phyloP scores from a whole-genome alignment of 2,329 filamentous ascomycete genomes.

The Fusarium sp. region DNA sequence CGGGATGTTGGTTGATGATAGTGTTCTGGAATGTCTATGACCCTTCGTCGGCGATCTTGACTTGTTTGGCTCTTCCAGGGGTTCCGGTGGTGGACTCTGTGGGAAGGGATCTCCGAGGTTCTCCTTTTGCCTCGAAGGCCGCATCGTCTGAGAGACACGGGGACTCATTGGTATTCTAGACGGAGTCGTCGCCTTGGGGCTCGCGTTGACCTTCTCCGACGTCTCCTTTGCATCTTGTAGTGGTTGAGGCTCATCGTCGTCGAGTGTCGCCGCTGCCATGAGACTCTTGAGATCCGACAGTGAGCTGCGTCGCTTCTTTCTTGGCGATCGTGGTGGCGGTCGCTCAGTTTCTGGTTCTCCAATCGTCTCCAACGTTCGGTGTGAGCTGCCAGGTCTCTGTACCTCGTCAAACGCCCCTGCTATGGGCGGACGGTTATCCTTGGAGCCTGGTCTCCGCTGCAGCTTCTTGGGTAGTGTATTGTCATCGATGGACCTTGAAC shows the following conservation, averaged over 20 bases:
- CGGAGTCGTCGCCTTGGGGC: constrained; percentile 54
- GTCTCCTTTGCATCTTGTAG: constrained; percentile 66
- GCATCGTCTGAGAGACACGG: constrained; percentile 51
- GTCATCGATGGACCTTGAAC: constrained; percentile 82
- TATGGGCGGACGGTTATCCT: constrained; percentile 68
- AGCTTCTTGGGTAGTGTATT: constrained; percentile 61
- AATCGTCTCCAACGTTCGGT: constrained; percentile 69
- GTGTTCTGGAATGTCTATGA: constrained; percentile 59
- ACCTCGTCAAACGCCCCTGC: constrained; percentile 72
- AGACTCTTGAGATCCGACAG: constrained; percentile 84
- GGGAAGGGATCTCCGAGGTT: constrained; percentile 44
- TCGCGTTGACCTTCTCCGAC: constrained; percentile 69
- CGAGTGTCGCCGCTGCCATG: constrained; percentile 70
- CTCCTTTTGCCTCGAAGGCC: constrained; percentile 62
- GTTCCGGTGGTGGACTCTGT: constrained; percentile 23
- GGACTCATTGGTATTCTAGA: constrained; percentile 68
- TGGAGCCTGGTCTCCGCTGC: constrained; percentile 63
- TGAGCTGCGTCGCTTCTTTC: constrained; percentile 89
- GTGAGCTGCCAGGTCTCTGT: constrained; percentile 67
- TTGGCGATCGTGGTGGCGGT: constrained; percentile 56
- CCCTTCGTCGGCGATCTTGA: constrained; percentile 44
- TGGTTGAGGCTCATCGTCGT: constrained; percentile 57
- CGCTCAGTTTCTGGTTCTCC: constrained; percentile 66
- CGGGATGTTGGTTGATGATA: constrained; percentile 67
- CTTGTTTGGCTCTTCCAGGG: constrained; percentile 28